Base-by-base conservation (phyloP, 768 basidiomycete species). In the Lentinula edodes region DNA sequence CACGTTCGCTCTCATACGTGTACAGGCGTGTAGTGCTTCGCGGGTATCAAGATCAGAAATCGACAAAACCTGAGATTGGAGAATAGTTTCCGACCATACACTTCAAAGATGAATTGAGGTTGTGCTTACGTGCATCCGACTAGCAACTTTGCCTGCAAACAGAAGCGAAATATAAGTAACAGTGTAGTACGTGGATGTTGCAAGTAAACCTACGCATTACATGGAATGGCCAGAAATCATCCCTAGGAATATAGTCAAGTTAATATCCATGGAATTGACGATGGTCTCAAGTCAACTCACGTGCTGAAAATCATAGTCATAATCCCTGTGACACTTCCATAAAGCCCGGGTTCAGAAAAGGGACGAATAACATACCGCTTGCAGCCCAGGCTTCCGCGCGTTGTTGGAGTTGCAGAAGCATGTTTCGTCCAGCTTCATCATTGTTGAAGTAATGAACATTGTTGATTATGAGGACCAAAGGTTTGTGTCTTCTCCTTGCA, bases 361-460 rank as follows among this genome's bases (percentile, higher is more conserved):
- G 51, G 43, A 62, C 62, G 56, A 35, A 39, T 41, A 35, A 45
- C 81, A 65, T 64, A 88, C 90, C 84, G 71, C 88, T 85, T 10
- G 89, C 87, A 5, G 89, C 86, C 92, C 95, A 95, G 6, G 87
- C 74, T 70, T 95, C 93, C 5, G 91, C 93, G 60, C 86, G 82
- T 68, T 91, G 91, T 69, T 95, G 94, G 16, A 95, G 79, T 67
- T 93, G 91, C 60, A 94, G 74, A n/a, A 97, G 76, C 75, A 95
- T 83, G 45, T 88, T 83, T 64, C 81, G 78, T 0, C 93, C 92
- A 32, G 84, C 85, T 9, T 89, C 89, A 64, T 92, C 84, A 65
- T 93, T 90, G 61, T 86, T 82, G 72, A 90, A 87, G 68, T 81
- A 82, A 65, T 90, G 87, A 5, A 86, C 73, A 71, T 93, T 94